Conservation (phyloP, 768 basidiomycete genomes). For the Panellus pusillus region DNA sequence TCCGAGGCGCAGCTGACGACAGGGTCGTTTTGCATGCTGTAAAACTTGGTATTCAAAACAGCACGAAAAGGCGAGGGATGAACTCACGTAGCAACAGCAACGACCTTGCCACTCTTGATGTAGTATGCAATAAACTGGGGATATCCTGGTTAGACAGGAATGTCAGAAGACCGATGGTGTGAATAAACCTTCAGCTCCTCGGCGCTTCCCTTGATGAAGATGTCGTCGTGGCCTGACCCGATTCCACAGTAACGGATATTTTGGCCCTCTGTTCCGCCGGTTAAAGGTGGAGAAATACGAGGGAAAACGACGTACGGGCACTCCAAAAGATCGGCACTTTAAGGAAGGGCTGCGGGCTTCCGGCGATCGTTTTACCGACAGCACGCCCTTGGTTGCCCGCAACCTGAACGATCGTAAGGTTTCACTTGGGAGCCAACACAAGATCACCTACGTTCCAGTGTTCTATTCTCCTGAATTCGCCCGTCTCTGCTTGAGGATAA, state of each 20-base stretch:
- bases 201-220: slow-evolving; percentile 74
- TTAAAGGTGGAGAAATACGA: background rate
- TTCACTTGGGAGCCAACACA: background rate
- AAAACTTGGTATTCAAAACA: background rate
- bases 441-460: slow-evolving; percentile 78
- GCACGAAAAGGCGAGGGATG: background rate
- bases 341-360: slow-evolving; percentile 61
- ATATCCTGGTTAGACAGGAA: background rate
- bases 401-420: slow-evolving; percentile 43
- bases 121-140: slow-evolving; percentile 80
- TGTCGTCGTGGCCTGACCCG: slow-evolving; percentile 69
- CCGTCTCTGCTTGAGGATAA: slow-evolving; percentile 61
- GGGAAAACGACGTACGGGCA: slow-evolving; percentile 55
- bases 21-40: slow-evolving; percentile 80
- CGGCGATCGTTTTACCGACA: slow-evolving; percentile 77
- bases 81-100: slow-evolving; percentile 64
- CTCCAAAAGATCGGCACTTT: slow-evolving; percentile 92
- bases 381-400: slow-evolving; percentile 85
- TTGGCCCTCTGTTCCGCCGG: slow-evolving; percentile 60
- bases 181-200: slow-evolving; percentile 73
- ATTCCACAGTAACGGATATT: slow-evolving; percentile 85
- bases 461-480: slow-evolving; percentile 65
- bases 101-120: slow-evolving; percentile 58
- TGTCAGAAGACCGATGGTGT: background rate
- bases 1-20: slow-evolving; percentile 78